A percentile compares a stretch with the other conserved stretches of the same genome.
These are phyloP conservation scores for Globisporangium perplexum DNA, from an alignment of 352 stramenopile genomes.

Conservation along the genomic window DNA sequence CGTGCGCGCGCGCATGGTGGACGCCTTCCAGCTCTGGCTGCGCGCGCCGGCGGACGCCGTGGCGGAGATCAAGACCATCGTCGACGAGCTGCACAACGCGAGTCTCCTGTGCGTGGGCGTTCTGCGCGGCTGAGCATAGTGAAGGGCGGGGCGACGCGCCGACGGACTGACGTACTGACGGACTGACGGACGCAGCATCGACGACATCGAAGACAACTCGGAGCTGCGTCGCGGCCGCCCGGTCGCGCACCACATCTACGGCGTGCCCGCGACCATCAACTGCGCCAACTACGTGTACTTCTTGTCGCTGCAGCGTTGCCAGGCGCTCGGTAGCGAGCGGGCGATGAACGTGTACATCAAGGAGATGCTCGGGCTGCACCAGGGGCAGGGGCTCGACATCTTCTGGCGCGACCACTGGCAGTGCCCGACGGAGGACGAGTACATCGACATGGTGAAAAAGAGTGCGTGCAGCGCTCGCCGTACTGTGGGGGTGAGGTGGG, in stretches of 20 bases:
- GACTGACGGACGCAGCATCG: slow-evolving; percentile 86
- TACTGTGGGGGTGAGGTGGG: too few species aligned
- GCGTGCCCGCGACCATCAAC: slow-evolving; percentile 96
- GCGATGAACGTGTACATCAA: slow-evolving; percentile 91
- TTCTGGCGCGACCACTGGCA: slow-evolving; percentile 89
- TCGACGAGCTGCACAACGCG: slow-evolving; percentile 95
- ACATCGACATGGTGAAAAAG: slow-evolving; percentile 94
- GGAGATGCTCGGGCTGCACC: slow-evolving; percentile 94
- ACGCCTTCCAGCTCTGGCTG: slow-evolving; percentile 87
- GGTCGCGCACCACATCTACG: slow-evolving; percentile 96
- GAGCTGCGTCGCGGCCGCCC: slow-evolving; percentile 92
- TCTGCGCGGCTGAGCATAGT: too few species aligned
- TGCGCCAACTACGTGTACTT: slow-evolving; percentile 98
- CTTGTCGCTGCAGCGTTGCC: slow-evolving; percentile 91
- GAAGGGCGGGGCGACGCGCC: too few species aligned
- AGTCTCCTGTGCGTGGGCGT: slow-evolving; percentile 82
- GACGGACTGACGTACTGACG: too few species aligned
- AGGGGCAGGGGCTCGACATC: slow-evolving; percentile 95
- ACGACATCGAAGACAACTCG: slow-evolving; percentile 98
- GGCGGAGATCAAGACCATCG: slow-evolving; percentile 89
- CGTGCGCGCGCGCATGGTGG: slow-evolving; percentile 82
- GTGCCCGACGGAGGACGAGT: slow-evolving; percentile 91
- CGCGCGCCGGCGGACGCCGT: slow-evolving; percentile 51
- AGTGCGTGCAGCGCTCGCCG: slow-evolving; percentile 49
- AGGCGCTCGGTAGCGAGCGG: slow-evolving; percentile 75